These are phyloP conservation scores for Cynara cardunculus DNA, from an alignment of 129 eudicot genomes.

Conservation along the genomic window DNA sequence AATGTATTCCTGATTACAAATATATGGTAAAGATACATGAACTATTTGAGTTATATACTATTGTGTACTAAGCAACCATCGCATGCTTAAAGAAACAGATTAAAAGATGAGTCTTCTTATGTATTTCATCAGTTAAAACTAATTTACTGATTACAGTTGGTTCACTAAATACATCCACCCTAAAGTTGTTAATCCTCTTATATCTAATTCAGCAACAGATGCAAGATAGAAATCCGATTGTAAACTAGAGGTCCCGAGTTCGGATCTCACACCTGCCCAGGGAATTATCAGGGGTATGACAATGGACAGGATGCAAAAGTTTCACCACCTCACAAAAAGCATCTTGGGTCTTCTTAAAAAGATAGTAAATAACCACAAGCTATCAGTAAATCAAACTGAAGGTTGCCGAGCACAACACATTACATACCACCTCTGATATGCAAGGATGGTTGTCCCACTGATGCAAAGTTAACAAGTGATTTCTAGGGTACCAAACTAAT, in stretches of 20 bases:
- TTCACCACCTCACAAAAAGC: neutral
- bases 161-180: neutral
- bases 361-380: neutral
- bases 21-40: neutral
- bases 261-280: neutral
- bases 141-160: neutral
- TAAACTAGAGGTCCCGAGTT: neutral
- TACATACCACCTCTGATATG: neutral
- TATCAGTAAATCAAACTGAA: neutral
- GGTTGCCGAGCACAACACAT: neutral
- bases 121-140: neutral
- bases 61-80: neutral
- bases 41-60: neutral
- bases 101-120: neutral
- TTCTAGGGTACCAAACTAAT: too few species aligned
- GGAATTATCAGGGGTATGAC: neutral
- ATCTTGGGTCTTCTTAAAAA: neutral
- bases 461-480: too few species aligned
- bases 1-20: constrained; percentile 2
- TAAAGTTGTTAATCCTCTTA: neutral
- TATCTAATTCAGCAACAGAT: neutral
- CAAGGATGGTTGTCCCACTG: too few species aligned
- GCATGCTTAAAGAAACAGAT: neutral
- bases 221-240: neutral
- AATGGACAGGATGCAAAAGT: neutral